Percentiles rank a stretch among this genome's conserved stretches.
phyloP scores from a whole-genome alignment of 2,329 filamentous ascomycete genomes.

The Hypoxylon sp. region DNA sequence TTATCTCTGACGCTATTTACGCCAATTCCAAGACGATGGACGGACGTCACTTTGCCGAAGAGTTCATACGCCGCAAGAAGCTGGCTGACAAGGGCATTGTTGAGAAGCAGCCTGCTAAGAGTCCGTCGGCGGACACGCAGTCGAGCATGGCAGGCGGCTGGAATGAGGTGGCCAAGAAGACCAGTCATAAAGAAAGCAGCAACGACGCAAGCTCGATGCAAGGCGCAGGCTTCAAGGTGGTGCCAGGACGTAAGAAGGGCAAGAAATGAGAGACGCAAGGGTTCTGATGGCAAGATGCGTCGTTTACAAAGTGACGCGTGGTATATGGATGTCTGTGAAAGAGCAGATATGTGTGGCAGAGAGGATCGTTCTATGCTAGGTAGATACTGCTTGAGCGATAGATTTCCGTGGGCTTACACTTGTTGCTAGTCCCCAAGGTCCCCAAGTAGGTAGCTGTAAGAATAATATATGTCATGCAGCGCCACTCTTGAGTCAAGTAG shows the following conservation, averaged over 20 bases:
- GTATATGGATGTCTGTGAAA: constrained; percentile 2
- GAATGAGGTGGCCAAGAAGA: constrained; percentile 98
- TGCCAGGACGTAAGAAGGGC: constrained; percentile 90
- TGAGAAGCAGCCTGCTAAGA: constrained; percentile 71
- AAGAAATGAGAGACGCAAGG: constrained; percentile 70
- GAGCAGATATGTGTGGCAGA: neutral
- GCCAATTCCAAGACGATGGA: constrained; percentile 88
- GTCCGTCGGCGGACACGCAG: constrained; percentile 52
- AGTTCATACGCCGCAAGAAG: constrained; percentile 92
- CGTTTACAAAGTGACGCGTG: neutral
- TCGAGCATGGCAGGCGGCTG: constrained; percentile 70
- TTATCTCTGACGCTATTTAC: constrained; percentile 92
- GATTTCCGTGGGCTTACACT: neutral
- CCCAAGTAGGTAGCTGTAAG: too few relatives aligned
- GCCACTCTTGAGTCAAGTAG: too few relatives aligned
- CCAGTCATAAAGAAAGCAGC: constrained; percentile 60
- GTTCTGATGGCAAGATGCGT: neutral
- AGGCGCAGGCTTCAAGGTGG: constrained; percentile 83
- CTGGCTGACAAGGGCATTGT: constrained; percentile 91
- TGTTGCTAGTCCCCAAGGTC: too few relatives aligned
- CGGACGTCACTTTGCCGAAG: constrained; percentile 89
- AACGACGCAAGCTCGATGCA: constrained; percentile 53
- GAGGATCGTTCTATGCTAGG: neutral
- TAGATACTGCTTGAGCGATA: neutral
- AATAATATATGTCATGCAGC: too few relatives aligned